These are phyloP conservation scores for Dactylis glomerata DNA, from an alignment of 176 grass and related monocot genomes.

Conservation along the genomic window DNA sequence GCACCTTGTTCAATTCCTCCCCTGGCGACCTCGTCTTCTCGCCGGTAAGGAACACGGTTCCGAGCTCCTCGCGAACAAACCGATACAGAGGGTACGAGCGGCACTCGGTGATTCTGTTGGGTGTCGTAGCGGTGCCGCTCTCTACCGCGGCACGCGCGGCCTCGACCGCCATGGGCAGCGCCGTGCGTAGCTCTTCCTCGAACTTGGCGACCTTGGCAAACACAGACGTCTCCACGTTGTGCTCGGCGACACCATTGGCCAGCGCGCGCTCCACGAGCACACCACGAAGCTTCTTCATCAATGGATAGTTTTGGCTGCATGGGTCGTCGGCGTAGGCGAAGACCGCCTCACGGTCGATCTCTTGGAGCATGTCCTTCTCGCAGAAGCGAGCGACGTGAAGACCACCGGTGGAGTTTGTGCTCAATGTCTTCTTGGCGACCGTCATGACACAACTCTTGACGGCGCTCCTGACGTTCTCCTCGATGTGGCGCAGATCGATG, in stretches of 20 bases:
- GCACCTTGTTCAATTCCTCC: constrained; percentile 69
- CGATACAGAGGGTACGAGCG: neutral
- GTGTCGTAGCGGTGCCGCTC: neutral
- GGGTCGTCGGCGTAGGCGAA: neutral
- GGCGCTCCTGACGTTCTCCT: neutral
- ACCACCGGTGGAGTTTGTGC: neutral
- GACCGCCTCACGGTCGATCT: neutral
- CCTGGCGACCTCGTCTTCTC: constrained; percentile 68
- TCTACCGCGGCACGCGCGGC: neutral
- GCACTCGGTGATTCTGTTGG: neutral
- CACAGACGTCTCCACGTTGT: neutral
- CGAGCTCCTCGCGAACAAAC: neutral
- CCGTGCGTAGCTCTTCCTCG: neutral
- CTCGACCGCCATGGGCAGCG: neutral
- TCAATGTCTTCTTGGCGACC: neutral
- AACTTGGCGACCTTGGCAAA: neutral
- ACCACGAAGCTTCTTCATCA: constrained; percentile 3
- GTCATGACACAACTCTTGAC: neutral
- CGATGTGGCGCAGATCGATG: neutral
- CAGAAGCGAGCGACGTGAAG: neutral
- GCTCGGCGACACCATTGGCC: neutral
- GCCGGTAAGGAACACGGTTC: constrained; percentile 29
- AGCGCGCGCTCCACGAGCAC: neutral
- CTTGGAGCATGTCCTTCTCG: neutral
- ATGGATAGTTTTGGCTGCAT: neutral